Percentiles rank a stretch among this genome's conserved stretches.
phyloP scores from a whole-genome alignment of 164 flowering plant species.

The Aristolochia californica region DNA sequence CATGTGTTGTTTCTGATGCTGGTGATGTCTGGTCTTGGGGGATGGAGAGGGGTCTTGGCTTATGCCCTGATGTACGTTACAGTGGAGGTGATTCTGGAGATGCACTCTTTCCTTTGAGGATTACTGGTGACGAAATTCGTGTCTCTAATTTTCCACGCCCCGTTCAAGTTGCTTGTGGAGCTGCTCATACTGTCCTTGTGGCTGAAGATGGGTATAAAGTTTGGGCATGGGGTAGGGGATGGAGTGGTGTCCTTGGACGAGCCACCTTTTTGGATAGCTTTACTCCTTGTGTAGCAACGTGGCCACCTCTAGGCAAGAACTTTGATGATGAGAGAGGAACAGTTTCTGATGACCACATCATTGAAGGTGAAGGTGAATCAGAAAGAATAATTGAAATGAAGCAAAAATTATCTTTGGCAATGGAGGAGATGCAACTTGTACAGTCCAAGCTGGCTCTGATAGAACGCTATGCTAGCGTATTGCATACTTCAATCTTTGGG shows the following conservation, averaged over 20 bases:
- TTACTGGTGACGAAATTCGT: constrained; percentile 18
- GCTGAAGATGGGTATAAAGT: constrained; percentile 50
- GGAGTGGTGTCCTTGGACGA: constrained; percentile 76
- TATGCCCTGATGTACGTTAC: constrained; percentile 73
- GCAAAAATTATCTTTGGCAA: constrained; percentile 29
- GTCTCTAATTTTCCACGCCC: constrained; percentile 40
- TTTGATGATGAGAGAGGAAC: constrained; percentile 24
- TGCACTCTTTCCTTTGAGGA: constrained; percentile 46
- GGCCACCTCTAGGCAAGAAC: constrained; percentile 62
- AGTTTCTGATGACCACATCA: background rate
- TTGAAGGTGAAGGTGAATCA: constrained; percentile 10
- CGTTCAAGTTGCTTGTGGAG: constrained; percentile 78
- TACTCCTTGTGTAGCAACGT: constrained; percentile 41
- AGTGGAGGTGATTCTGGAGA: constrained; percentile 65
- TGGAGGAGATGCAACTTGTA: constrained; percentile 51
- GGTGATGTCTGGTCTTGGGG: constrained; percentile 98
- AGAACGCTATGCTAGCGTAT: constrained; percentile 64
- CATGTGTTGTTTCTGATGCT: constrained; percentile 59
- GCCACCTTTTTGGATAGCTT: constrained; percentile 42
- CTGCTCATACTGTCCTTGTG: constrained; percentile 76
- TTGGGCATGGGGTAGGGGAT: constrained; percentile 91
- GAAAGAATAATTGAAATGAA: constrained; percentile 27
- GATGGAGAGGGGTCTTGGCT: constrained; percentile 88
- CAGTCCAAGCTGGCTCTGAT: constrained; percentile 41
- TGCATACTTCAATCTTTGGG: constrained; percentile 70